phyloP scores from a whole-genome alignment of 331 rosid genomes.

The Malus hybrid region DNA sequence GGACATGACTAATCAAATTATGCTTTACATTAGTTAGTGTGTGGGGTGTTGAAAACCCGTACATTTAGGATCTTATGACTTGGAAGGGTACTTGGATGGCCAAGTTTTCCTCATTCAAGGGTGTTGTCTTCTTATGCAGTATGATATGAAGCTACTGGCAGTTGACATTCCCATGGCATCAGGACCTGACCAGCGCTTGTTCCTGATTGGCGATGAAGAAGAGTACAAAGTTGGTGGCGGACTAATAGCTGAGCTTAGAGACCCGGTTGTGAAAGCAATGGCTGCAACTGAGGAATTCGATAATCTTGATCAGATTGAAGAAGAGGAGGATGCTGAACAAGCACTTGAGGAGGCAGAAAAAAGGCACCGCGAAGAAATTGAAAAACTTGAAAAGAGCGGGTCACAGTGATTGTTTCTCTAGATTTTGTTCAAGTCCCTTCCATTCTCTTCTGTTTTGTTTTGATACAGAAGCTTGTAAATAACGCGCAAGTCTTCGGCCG shows the following conservation, averaged over 20 bases:
- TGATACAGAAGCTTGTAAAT: conserved; percentile 16
- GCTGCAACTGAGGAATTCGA: conserved; percentile 84
- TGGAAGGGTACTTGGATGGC: not conserved
- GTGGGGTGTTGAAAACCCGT: not conserved
- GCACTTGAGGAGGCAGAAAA: conserved; percentile 65
- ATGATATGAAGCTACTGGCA: conserved; percentile 85
- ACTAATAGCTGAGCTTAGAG: conserved; percentile 67
- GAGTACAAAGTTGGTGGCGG: conserved; percentile 94
- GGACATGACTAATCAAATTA: not conserved
- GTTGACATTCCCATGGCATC: conserved; percentile 93
- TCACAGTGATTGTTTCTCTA: conserved; percentile 15
- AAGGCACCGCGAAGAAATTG: conserved; percentile 62
- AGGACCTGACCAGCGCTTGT: conserved; percentile 87
- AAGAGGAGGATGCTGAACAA: conserved; percentile 72
- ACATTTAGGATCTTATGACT: not conserved
- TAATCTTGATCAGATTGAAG: conserved; percentile 73
- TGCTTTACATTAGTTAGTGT: not conserved
- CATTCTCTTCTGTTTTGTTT: not conserved
- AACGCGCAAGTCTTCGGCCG: conserved; percentile 13
- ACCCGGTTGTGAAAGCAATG: conserved; percentile 90
- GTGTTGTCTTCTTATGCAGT: conserved; percentile 39
- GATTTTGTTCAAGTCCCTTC: not conserved
- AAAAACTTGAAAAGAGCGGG: conserved; percentile 70
- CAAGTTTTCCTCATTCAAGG: conserved; percentile 4
- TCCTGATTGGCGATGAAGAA: conserved; percentile 64